A percentile compares a stretch with the other conserved stretches of the same genome.
Evolutionary conservation across 2,329 filamentous ascomycete genomes (phyloP).

Genomic region (Monosporascus sp.): DNA sequence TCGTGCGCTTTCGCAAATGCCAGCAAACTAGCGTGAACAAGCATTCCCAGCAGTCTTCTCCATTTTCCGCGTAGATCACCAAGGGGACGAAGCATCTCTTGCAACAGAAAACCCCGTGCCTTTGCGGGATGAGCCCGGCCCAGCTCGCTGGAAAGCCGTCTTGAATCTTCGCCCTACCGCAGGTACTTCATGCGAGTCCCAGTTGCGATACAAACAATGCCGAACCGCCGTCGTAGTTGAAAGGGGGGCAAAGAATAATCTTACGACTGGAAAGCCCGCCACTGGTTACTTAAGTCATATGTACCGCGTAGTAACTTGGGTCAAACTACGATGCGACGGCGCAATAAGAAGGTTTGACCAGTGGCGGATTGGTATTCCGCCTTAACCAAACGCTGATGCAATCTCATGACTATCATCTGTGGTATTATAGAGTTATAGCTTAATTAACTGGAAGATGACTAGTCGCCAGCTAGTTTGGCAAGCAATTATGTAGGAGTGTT

Average conservation of each 20-base stretch:
- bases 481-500: neutral
- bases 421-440: neutral
- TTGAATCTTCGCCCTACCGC: conserved; percentile 12
- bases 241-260: too few relatives aligned
- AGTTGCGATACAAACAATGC: neutral
- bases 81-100: conserved; percentile 22
- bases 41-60: neutral
- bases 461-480: too few relatives aligned
- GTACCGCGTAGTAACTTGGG: too few relatives aligned
- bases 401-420: neutral
- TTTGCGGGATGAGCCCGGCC: conserved; percentile 13
- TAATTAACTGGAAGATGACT: neutral
- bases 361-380: neutral
- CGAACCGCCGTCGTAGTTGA: too few relatives aligned
- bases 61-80: conserved; percentile 19
- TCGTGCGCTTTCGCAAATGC: neutral
- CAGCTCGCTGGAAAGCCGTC: conserved; percentile 11
- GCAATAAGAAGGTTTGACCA: conserved; percentile 8
- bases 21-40: conserved; percentile 6
- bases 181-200: conserved; percentile 13
- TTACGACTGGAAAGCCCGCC: too few relatives aligned
- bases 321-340: too few relatives aligned
- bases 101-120: conserved; percentile 19
- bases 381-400: neutral
- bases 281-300: too few relatives aligned